Evolutionary conservation across 2,329 filamentous ascomycete genomes (phyloP).

Genomic region (Neodidymelliopsis sp.): DNA sequence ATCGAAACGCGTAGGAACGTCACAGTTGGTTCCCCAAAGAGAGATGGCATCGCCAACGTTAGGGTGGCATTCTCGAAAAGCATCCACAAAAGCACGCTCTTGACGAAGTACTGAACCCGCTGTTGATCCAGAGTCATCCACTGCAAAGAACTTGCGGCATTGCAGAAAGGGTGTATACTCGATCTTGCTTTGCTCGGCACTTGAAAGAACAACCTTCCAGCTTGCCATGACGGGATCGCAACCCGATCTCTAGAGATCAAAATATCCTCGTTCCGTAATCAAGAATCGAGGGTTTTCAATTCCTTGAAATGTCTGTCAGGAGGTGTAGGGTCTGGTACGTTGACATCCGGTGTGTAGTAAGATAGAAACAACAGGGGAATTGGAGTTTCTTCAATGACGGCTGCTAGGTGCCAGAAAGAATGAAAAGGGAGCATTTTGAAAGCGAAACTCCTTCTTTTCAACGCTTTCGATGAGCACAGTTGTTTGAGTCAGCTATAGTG

Average conservation of each 20-base stretch:
- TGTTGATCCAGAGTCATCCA: slow-evolving; percentile 45
- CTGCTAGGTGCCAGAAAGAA: background rate
- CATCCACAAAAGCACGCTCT: slow-evolving; percentile 29
- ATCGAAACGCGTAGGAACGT: slow-evolving; percentile 22
- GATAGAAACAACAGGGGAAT: background rate
- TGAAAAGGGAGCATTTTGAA: background rate
- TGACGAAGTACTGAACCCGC: slow-evolving; percentile 22
- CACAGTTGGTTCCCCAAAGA: slow-evolving; percentile 32
- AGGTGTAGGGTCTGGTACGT: no score
- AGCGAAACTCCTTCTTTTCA: background rate
- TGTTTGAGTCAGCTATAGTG: background rate
- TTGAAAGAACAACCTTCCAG: slow-evolving; percentile 26
- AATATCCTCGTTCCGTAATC: no score
- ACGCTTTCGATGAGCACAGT: background rate
- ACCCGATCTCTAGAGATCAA: background rate
- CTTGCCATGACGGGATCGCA: slow-evolving; percentile 14
- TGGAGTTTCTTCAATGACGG: background rate
- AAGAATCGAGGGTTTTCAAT: no score
- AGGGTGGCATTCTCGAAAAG: slow-evolving; percentile 13
- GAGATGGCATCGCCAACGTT: slow-evolving; percentile 24
- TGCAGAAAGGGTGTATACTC: slow-evolving; percentile 21
- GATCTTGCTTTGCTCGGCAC: slow-evolving; percentile 2
- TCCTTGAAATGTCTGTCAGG: no score
- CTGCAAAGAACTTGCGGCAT: slow-evolving; percentile 42
- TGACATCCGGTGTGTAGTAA: no score